Conservation (phyloP, 208 protist species). For the Leishmania turanica region DNA sequence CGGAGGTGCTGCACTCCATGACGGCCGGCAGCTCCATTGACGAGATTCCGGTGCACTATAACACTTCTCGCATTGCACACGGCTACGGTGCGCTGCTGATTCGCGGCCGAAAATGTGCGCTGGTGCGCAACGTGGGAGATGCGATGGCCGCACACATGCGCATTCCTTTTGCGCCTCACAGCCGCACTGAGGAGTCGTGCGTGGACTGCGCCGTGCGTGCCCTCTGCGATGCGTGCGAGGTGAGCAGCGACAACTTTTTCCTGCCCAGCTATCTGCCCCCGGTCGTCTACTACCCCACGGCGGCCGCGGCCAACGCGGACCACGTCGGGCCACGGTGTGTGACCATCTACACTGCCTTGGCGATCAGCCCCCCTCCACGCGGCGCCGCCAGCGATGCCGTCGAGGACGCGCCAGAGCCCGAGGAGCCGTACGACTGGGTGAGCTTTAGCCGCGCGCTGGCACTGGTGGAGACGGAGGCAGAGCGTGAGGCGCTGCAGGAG, state of each 20-base stretch:
- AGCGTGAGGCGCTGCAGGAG: conserved; percentile 56
- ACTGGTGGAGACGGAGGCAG: conserved; percentile 40
- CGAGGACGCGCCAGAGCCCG: conserved; percentile 55
- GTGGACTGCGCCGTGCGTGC: conserved; percentile 76
- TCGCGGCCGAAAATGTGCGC: conserved; percentile 83
- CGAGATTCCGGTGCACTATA: conserved; percentile 59
- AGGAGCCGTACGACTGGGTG: conserved; percentile 86
- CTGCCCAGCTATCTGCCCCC: conserved; percentile 66
- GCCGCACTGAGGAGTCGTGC: conserved; percentile 34
- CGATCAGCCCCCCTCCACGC: conserved; percentile 58
- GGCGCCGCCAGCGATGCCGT: conserved; percentile 54
- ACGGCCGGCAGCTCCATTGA: conserved; percentile 47
- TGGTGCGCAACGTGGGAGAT: conserved; percentile 40
- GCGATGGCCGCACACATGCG: conserved; percentile 19
- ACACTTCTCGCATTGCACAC: conserved; percentile 59
- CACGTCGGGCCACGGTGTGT: conserved; percentile 31
- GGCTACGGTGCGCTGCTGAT: conserved; percentile 74
- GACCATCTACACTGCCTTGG: conserved; percentile 65
- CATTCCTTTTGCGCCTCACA: conserved; percentile 50
- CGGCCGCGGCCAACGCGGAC: background rate
- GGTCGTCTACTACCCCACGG: conserved; percentile 53
- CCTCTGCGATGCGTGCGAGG: conserved; percentile 75
- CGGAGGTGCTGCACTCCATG: conserved; percentile 62
- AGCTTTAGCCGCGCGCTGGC: conserved; percentile 50
- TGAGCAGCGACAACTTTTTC: conserved; percentile 87